Evolutionary conservation across 176 grass and related monocot genomes (phyloP), one percentile per base, ranked within the genome.

Genomic region (Lolium perenne): DNA sequence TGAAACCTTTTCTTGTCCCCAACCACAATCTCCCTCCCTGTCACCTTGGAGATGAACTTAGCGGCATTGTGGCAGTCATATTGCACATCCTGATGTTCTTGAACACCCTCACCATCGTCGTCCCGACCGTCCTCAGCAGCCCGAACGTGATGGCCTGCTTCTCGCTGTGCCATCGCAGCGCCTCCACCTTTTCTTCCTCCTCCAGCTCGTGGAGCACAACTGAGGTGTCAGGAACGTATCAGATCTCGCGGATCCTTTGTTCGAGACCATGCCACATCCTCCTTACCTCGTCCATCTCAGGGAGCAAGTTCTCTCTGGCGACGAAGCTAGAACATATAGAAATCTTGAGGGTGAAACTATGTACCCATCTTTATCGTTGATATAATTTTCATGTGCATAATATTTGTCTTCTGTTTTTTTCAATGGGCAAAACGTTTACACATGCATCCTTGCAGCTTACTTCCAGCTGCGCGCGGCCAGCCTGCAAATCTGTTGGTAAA

Each of bases 61-160:
- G 72, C 46, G 0, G 72, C 72, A 22, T 53, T 75, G 47, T 75
- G 72, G 72, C 72, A 95, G 74, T 92, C 87, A 69, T 29, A 29
- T 84, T 95, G 82, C 93, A 95, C 82, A 92, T 92, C 47, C 92
- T 92, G 81, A 89, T 87, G 79, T 92, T 94, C 84, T 94, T 94
- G 61, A 84, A 94, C 45, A 94, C 89, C 55, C 89, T 90, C 16
- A 94, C 84, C 63, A 85, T 87, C 0, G 68, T 69, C 7, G n/a
- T 23, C 20, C 21, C 35, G 11, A 54, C 40, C 5, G 41, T 86
- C 49, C 64, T 94, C 49, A 94, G 45, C 81, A 92, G 62, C 10
- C 89, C 90, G 8, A 92, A 92, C 22, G 89, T 23, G 6, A 92
- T 82, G 46, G 87, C 92, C 69, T 91, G 82, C 71, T 94, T 94